Base-by-base conservation (phyloP, 2,329 filamentous ascomycete species). In the Phialophora macrospora region DNA sequence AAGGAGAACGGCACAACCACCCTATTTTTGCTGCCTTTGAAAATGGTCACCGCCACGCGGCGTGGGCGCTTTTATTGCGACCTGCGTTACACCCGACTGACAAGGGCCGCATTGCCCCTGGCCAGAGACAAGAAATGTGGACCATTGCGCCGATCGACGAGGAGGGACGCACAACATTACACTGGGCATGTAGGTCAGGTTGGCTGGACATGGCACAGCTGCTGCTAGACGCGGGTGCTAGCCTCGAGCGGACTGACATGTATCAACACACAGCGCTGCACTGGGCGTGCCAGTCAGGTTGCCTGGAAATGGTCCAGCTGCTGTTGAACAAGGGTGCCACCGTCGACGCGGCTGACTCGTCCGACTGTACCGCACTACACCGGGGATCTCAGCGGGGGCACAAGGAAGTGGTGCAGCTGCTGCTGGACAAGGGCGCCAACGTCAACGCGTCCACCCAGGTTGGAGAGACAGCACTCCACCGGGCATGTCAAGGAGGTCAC, bases 1-100 rank as follows among this genome's bases (percentile, higher is more conserved):
- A 73, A 8, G 20, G 34, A 2, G 68, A 58, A 0, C 17, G 65
- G 73, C 63, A 75, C 80, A 30, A 55, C 4, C 60, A 34, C 22
- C 60, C 61, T 11, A 17, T 71, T 9, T 55, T 68, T 22, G 60
- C 60, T 71, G 59, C 11, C 24, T 74, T 67, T 6, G 49, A 14
- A 12, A 52, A 30, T 12, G 49, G 22, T 7, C 22, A 52, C 26
- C 49, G 4, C 6, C 22, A 8, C n/a, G 49, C 49, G 2, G 49
- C 24, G 4, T 24, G 4, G 11, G 49, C 49, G 14, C 26, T 52
- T 8, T 52, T 52, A 28, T 28, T 24, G 22, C 44, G 22, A 20
- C n/a, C 17, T 20, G 44, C 17, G 0, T n/a, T n/a, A n/a, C 12
- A n/a, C n/a, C 22, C n/a, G 12, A 48, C 22, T 4, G 44, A 22